These are phyloP conservation scores for Neoconidiobolus thromboides DNA, from an alignment of 371 early-diverging fungal genomes.

Conservation along the genomic window DNA sequence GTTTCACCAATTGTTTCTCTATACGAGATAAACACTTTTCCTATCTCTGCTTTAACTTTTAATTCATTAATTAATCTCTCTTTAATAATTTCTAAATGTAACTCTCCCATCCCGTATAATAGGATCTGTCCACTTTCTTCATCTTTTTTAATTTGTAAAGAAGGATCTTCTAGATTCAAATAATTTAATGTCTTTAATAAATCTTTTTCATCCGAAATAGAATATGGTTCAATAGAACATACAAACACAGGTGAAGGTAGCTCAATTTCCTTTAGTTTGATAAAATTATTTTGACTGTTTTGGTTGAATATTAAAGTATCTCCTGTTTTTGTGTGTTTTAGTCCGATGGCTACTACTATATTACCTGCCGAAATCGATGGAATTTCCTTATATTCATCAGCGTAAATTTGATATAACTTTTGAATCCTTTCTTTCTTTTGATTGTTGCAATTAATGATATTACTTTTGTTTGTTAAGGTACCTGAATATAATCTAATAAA, in stretches of 20 bases:
- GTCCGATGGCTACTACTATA: conserved; percentile 77
- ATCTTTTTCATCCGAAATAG: conserved; percentile 52
- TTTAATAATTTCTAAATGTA: conserved; percentile 81
- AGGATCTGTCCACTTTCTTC: conserved; percentile 78
- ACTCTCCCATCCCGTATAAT: conserved; percentile 91
- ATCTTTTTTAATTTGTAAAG: conserved; percentile 48
- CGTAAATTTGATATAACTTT: conserved; percentile 80
- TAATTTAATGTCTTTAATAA: conserved; percentile 54
- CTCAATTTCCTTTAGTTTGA: conserved; percentile 48
- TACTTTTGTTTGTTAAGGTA: conserved; percentile 36
- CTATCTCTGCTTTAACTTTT: conserved; percentile 60
- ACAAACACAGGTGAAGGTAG: conserved; percentile 88
- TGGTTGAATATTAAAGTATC: conserved; percentile 61
- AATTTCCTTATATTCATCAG: conserved; percentile 76
- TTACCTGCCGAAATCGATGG: conserved; percentile 54
- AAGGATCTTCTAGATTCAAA: conserved; percentile 78
- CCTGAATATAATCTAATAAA: conserved; percentile 90
- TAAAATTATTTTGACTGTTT: conserved; percentile 19
- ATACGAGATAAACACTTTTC: conserved; percentile 72
- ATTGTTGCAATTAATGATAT: conserved; percentile 44
- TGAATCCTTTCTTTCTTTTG: conserved; percentile 59
- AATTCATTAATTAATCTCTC: conserved; percentile 62
- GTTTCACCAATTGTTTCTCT: conserved; percentile 43
- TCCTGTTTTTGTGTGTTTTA: conserved; percentile 76
- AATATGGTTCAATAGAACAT: conserved; percentile 58